A percentile compares a stretch with the other conserved stretches of the same genome.
Evolutionary conservation across 805 yeast genomes (phyloP).

Genomic region (Metschnikowia rubicola): DNA sequence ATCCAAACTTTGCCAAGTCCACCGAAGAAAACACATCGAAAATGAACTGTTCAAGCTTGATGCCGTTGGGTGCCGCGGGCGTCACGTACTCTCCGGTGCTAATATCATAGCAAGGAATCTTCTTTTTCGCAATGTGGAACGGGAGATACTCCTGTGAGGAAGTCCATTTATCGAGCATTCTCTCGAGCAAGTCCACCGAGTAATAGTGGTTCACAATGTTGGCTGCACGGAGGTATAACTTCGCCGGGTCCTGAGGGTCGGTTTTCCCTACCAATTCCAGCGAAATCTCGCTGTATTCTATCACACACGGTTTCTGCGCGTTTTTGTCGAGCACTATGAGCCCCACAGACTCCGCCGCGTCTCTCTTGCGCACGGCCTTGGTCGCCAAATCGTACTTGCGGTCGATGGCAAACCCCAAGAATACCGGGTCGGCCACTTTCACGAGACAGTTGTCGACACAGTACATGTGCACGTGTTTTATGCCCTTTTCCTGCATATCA

Average conservation of each 20-base stretch:
- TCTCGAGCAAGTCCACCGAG: slow-evolving; percentile 66
- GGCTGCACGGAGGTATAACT: slow-evolving; percentile 83
- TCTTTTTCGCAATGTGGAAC: slow-evolving; percentile 93
- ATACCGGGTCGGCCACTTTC: slow-evolving; percentile 87
- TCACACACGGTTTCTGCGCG: slow-evolving; percentile 72
- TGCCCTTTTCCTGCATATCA: slow-evolving; percentile 64
- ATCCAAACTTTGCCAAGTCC: slow-evolving; percentile 70
- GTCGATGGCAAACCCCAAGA: slow-evolving; percentile 77
- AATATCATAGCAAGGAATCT: slow-evolving; percentile 60
- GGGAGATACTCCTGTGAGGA: slow-evolving; percentile 66
- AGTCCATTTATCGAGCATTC: slow-evolving; percentile 67
- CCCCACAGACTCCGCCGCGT: slow-evolving; percentile 86
- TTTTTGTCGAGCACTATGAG: slow-evolving; percentile 70
- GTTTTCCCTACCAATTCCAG: slow-evolving; percentile 63
- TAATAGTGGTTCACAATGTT: slow-evolving; percentile 97
- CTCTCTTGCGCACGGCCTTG: slow-evolving; percentile 90
- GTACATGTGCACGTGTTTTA: slow-evolving; percentile 91
- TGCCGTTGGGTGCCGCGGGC: slow-evolving; percentile 83
- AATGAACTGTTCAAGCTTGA: slow-evolving; percentile 93
- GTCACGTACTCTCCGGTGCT: slow-evolving; percentile 44
- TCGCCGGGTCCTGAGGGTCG: slow-evolving; percentile 49
- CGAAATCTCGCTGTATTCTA: slow-evolving; percentile 91
- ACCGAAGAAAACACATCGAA: slow-evolving; percentile 88
- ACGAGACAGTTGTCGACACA: slow-evolving; percentile 95
- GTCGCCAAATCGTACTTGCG: slow-evolving; percentile 76